Conservation (phyloP, 129 eudicot genomes). For the Flaveria ramosissima region DNA sequence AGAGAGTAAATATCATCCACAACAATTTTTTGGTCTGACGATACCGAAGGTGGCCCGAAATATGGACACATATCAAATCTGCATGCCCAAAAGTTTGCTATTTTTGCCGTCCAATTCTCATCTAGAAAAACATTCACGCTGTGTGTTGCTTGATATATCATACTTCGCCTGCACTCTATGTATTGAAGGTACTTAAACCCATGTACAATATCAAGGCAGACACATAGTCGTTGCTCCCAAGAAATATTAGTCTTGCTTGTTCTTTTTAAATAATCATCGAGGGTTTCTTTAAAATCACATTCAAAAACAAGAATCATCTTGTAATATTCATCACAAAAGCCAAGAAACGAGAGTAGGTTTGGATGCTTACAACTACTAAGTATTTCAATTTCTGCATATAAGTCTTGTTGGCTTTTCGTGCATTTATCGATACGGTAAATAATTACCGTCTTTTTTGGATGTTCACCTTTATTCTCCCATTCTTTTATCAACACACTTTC, state of each 20-base stretch:
- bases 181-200: constrained; percentile 1
- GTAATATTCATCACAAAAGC: constrained; percentile 1
- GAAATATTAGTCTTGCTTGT: neutral
- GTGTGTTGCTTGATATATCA: neutral
- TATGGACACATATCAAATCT: neutral
- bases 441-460: neutral
- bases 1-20: neutral
- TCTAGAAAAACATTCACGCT: constrained; percentile 1
- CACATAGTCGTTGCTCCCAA: constrained; percentile 13
- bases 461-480: neutral
- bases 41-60: no score
- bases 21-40: neutral
- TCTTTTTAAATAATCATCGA: constrained; percentile 7
- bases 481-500: neutral
- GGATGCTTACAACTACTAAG: constrained; percentile 4
- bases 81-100: neutral
- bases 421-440: neutral
- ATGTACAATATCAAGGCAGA: constrained; percentile 9
- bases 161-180: neutral
- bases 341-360: constrained; percentile 1
- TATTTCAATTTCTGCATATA: neutral
- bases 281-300: neutral
- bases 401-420: neutral
- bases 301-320: constrained; percentile 19
- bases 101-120: neutral